Evolutionary conservation across 768 basidiomycete species (phyloP), one percentile per base, ranked within the genome.

Genomic region (Aureoboletus auriporus): DNA sequence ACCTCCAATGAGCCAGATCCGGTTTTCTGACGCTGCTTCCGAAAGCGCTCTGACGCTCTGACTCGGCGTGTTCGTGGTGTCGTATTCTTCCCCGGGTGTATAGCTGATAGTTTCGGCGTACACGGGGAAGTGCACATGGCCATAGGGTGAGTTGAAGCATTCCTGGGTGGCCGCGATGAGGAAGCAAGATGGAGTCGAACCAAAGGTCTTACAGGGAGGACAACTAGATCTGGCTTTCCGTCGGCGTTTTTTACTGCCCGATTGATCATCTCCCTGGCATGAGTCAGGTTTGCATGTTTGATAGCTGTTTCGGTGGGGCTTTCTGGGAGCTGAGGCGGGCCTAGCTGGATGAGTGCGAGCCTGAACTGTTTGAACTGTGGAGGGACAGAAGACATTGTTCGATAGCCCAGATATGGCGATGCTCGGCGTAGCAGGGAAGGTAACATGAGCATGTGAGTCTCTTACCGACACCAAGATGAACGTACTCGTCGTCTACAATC

Each of bases 1-100:
- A 86, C 95, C 96, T 68, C 94, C 96, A 57, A 99, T 80, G n/a
- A 99, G 71, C 94, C 94, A 98, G 11, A 84, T 74, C 6, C 75
- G 78, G 28, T 80, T 73, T 62, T 89, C 80, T 64, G 83, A 90
- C 0, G 96, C 96, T 42, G 78, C 82, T 28, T 75, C 71, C 31
- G 91, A 89, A 42, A 99, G 77, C 78, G 88, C 84, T 65, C 75
- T 82, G 46, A 97, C 79, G 44, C 83, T 89, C 61, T 88, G 85
- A 54, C 91, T 92, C 56, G 71, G 59, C 30, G 79, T 79, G 40
- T 69, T 68, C 0, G 66, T 62, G 5, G 76, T 58, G 51, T 89
- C 77, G 56, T 86, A 93, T 8, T 71, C 63, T 56, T 79, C 62
- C 4, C 80, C 85, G 8, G 75, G 71, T 3, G 63, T 72, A 61